A percentile compares a stretch with the other conserved stretches of the same genome.
phyloP scores from a whole-genome alignment of 2,329 filamentous ascomycete species.

The Exophiala xenobiotica region DNA sequence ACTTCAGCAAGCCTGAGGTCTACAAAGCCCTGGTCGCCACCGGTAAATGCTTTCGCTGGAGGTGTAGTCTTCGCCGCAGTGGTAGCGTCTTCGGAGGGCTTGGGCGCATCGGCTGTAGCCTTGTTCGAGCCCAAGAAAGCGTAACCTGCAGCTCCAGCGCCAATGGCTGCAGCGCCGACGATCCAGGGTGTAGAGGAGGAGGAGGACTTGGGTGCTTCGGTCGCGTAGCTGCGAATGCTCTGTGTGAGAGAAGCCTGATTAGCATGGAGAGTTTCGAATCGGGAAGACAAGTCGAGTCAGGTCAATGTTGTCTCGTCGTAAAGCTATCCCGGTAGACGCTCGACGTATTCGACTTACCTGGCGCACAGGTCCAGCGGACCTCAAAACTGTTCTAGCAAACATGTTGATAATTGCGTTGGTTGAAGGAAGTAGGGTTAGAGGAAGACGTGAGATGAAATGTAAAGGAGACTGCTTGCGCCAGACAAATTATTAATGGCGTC shows the following conservation, averaged over 20 bases:
- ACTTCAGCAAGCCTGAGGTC: conserved; percentile 75
- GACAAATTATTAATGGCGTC: conserved; percentile 17
- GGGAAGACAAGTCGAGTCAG: neutral
- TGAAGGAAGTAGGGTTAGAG: conserved; percentile 2
- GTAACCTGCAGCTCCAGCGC: conserved; percentile 59
- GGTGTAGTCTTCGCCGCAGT: conserved; percentile 6
- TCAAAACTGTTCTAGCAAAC: conserved; percentile 66
- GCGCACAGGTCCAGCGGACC: conserved; percentile 64
- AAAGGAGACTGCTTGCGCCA: neutral
- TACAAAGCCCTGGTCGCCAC: conserved; percentile 87
- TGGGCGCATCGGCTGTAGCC: conserved; percentile 33
- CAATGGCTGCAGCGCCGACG: conserved; percentile 55
- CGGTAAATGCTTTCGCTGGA: conserved; percentile 61
- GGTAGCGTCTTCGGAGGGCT: conserved; percentile 18
- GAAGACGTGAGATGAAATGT: neutral
- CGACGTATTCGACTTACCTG: conserved; percentile 51
- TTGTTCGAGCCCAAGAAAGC: conserved; percentile 38
- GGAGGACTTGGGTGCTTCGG: conserved; percentile 58
- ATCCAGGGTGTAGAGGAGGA: conserved; percentile 39
- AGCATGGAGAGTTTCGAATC: neutral
- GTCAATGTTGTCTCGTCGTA: neutral
- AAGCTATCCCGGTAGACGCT: neutral
- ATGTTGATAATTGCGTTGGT: conserved; percentile 47
- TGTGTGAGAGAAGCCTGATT: conserved; percentile 34
- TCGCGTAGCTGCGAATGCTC: conserved; percentile 73